Base-by-base conservation (phyloP, 768 basidiomycete species). In the Coprinellus aureogranulatus region DNA sequence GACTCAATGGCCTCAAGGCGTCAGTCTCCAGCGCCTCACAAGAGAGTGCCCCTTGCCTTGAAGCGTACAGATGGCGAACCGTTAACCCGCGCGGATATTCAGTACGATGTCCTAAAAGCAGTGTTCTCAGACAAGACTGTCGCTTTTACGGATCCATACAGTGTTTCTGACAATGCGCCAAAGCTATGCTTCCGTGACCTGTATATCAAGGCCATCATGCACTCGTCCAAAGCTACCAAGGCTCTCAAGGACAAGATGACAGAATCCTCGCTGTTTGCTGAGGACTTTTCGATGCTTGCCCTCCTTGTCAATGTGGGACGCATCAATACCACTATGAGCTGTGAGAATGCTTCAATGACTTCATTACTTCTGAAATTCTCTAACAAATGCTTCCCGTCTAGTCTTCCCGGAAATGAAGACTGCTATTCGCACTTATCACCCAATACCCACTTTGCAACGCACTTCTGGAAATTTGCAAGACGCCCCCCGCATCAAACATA, bases 341-440 rank as follows among this genome's bases (percentile, higher is more conserved):
- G 90, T 91, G 66, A 71, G 86, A 71, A 34, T 68, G 41, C 52
- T 42, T 44, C 61, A 23, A 54, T 50, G 23, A 54, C 51, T 53
- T 48, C 34, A 47, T 48, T 58, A 31, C 48, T 55, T 37, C 51
- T 31, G 25, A 52, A 34, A 14, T 14, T 41, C 50, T 18, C 30
- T 42, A 55, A 51, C 28, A 37, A 48, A 58, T 46, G 37, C 28
- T 45, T 44, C 37, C 54, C 59, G 44, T 56, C 40, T 51, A 89
- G 88, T 90, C 72, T 89, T 89, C 66, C 86, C 86, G 39, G 88
- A 89, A 69, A 89, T 90, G 88, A 84, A 85, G 65, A 91, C 89
- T 1, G 77, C 85, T 16, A 80, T 89, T 60, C 77, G 89, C 59
- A 87, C 87, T 25, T 92, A 91, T 67, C 89, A 91, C 65, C 88